Conservation (phyloP, 345 rosid species). For the Garcia nutans region DNA sequence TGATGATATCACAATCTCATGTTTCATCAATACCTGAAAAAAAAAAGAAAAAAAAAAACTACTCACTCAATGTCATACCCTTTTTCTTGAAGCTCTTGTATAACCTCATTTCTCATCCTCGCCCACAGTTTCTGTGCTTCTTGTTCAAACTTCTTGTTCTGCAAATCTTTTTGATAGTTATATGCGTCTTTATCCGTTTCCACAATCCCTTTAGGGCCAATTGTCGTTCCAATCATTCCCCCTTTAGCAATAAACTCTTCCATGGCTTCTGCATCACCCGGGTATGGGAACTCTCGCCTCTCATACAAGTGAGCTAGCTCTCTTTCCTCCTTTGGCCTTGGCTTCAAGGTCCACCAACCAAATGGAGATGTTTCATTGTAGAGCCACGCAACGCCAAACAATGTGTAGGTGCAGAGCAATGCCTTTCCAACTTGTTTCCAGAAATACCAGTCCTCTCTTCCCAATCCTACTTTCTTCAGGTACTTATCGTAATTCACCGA, state of each 20-base stretch:
- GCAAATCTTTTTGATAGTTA: constrained; percentile 57
- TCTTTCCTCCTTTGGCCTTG: constrained; percentile 74
- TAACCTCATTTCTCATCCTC: constrained; percentile 87
- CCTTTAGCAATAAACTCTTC: constrained; percentile 81
- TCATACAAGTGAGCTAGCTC: constrained; percentile 78
- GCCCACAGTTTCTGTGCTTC: constrained; percentile 77
- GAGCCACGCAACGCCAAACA: constrained; percentile 64
- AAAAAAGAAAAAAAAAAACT: neutral
- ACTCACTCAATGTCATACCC: constrained; percentile 66
- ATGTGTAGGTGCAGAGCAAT: constrained; percentile 66
- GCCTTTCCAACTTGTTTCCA: constrained; percentile 88
- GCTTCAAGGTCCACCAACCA: constrained; percentile 93
- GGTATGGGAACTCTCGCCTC: constrained; percentile 72
- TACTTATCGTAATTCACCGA: constrained; percentile 49
- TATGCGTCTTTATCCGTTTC: constrained; percentile 50
- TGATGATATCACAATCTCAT: neutral
- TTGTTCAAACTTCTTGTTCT: constrained; percentile 69
- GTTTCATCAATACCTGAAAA: too few species aligned
- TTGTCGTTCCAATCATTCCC: constrained; percentile 69
- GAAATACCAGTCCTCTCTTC: constrained; percentile 60
- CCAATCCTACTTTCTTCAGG: constrained; percentile 65
- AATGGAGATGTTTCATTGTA: constrained; percentile 81
- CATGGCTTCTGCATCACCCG: constrained; percentile 86
- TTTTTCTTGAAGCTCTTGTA: constrained; percentile 76
- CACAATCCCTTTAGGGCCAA: constrained; percentile 65